These are phyloP conservation scores for Ulmus americana DNA, from an alignment of 331 rosid species.

Conservation along the genomic window DNA sequence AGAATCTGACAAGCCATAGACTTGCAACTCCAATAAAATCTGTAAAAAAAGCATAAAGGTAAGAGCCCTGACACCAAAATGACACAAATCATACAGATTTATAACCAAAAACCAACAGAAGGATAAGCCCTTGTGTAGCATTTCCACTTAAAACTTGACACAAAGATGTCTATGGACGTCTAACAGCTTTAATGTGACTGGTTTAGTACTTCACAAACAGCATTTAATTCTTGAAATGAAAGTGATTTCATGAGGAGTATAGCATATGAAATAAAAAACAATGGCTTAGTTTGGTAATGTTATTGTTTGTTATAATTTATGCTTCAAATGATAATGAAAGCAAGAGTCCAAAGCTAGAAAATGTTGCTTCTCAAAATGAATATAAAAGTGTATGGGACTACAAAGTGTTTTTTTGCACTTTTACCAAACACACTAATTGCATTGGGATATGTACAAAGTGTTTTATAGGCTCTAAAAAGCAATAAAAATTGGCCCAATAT, in stretches of 20 bases:
- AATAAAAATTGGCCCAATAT: background rate
- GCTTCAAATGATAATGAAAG: no score
- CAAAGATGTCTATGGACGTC: constrained; percentile 10
- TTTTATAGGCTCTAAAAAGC: no score
- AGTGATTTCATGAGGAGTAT: background rate
- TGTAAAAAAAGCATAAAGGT: constrained; percentile 31
- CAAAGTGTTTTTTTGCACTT: no score
- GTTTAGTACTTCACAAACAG: background rate
- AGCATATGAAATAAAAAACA: background rate
- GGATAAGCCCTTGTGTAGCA: constrained; percentile 12
- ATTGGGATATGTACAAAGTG: no score
- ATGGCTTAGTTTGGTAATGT: no score
- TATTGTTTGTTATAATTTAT: no score
- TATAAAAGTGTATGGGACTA: no score
- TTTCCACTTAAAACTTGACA: constrained; percentile 9
- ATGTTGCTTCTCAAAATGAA: no score
- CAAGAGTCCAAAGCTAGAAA: background rate
- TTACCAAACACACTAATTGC: no score
- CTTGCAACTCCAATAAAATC: constrained; percentile 86
- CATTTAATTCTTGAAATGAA: background rate
- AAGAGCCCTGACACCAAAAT: constrained; percentile 15
- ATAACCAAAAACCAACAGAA: constrained; percentile 16
- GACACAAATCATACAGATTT: constrained; percentile 13
- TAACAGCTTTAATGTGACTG: background rate
- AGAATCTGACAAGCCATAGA: constrained; percentile 89